These are phyloP conservation scores for Colletotrichum cereale DNA, from an alignment of 2,329 filamentous ascomycete species.

Conservation along the genomic window DNA sequence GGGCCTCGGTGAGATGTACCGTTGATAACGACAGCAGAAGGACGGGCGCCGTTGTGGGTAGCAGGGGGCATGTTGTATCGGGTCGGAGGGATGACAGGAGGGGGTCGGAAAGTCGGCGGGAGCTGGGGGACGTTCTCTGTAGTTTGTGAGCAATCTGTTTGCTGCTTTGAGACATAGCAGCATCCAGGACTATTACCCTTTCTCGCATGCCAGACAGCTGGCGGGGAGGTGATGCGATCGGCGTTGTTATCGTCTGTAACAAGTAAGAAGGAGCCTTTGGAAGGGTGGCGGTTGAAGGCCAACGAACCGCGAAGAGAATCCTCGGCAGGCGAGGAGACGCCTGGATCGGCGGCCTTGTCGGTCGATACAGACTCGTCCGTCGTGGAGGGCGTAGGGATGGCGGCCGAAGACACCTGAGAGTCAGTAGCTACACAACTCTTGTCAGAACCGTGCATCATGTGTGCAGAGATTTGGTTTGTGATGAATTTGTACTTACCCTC, in stretches of 20 bases:
- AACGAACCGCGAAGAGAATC: constrained; percentile 25
- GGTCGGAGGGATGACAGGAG: constrained; percentile 49
- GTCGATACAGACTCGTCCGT: constrained; percentile 28
- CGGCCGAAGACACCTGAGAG: constrained; percentile 19
- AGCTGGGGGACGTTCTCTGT: constrained; percentile 22
- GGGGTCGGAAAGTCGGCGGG: constrained; percentile 44
- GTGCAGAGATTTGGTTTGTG: not conserved
- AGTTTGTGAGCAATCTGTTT: constrained; percentile 6
- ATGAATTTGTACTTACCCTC: constrained; percentile 22
- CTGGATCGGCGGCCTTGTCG: constrained; percentile 32
- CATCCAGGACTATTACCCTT: not conserved
- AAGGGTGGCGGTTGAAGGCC: not conserved
- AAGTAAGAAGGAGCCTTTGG: constrained; percentile 1
- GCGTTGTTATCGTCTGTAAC: not conserved
- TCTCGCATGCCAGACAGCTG: not conserved
- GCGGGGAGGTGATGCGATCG: not conserved
- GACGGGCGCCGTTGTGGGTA: constrained; percentile 43
- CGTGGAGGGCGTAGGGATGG: constrained; percentile 10
- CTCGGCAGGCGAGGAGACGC: not conserved
- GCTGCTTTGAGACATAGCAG: not conserved
- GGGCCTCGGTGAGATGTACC: constrained; percentile 50
- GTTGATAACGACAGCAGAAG: constrained; percentile 48
- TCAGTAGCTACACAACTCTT: not conserved
- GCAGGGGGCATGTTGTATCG: constrained; percentile 56
- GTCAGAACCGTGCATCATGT: not conserved